Percentiles rank a stretch among this genome's conserved stretches.
phyloP scores from a whole-genome alignment of 306 rosid species.

The Dryas octopetala region DNA sequence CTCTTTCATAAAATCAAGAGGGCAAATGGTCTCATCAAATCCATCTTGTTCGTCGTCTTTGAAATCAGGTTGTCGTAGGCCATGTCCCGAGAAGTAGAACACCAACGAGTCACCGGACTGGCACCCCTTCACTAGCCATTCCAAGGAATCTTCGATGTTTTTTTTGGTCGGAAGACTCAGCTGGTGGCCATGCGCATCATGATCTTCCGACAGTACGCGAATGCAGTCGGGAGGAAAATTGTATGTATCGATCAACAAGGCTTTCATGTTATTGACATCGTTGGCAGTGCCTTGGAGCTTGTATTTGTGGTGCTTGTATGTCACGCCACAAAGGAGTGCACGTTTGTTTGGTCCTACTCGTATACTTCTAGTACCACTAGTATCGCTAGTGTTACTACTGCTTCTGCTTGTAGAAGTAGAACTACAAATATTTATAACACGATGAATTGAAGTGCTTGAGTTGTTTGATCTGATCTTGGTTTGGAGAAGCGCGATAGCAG shows the following conservation, averaged over 20 bases:
- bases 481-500: too few species aligned
- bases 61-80: conserved; percentile 63
- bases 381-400: too few species aligned
- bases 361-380: too few species aligned
- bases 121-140: conserved; percentile 78
- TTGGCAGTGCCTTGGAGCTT: conserved; percentile 63
- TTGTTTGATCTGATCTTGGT: background rate
- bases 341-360: conserved; percentile 40
- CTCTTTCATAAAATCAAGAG: conserved; percentile 57
- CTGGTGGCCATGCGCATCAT: conserved; percentile 22
- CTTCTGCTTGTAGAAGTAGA: too few species aligned
- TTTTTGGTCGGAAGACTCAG: conserved; percentile 54
- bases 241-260: conserved; percentile 40
- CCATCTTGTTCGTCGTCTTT: conserved; percentile 65
- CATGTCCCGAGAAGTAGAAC: conserved; percentile 91
- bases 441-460: background rate
- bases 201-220: conserved; percentile 67
- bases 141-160: conserved; percentile 55
- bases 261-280: conserved; percentile 60
- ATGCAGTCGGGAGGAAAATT: conserved; percentile 47
- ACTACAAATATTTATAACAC: too few species aligned
- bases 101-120: conserved; percentile 62
- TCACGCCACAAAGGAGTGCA: conserved; percentile 78
- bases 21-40: conserved; percentile 69
- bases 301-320: conserved; percentile 47